Base-by-base conservation (phyloP, 2,329 filamentous ascomycete genomes). In the Exserohilum rostratum region DNA sequence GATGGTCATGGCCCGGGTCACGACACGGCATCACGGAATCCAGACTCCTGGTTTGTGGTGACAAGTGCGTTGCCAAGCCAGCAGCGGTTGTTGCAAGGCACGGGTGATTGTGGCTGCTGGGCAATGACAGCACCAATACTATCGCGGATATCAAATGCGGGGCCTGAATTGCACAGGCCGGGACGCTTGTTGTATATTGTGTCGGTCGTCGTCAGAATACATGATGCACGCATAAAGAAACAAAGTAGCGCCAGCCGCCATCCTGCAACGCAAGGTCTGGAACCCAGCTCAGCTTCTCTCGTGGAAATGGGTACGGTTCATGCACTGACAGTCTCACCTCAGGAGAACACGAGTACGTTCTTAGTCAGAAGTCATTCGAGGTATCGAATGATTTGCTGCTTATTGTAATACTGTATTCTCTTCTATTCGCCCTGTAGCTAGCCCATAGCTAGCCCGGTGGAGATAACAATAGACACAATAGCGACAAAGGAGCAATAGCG, bases 21-120 rank as follows among this genome's bases (percentile, higher is more conserved):
- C 18, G 25, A 20, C 37, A 15, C 27, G 38, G 25, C 37, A 38
- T 43, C 37, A 42, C 2, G 29, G 27, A 31, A 47, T 50, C 50
- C 53, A 53, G 30, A 38, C 47, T 45, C 47, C 46, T 45, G 50
- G 59, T 55, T 57, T 33, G 38, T 39, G 56, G 50, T 57, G 29
- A 33, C 11, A 22, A 31, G 40, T 38, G 44, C 47, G 52, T 51
- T 47, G 52, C 55, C 55, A 55, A 58, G 55, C 15, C 27, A 18
- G 13, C 25, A 50, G 27, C n/a, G 13, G 18, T 44, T 30, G 34
- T 46, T 34, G 40, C 27, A 42, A 52, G 33, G 38, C 48, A 34
- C 49, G 5, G 18, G 35, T n/a, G 30, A 46, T 46, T 30, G 35
- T 43, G 30, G 22, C 35, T 33, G 34, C 10, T 9, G 15, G 12